These are phyloP conservation scores for Arthrobotrys megalospora DNA, from an alignment of 2,329 filamentous ascomycete species.

Conservation along the genomic window DNA sequence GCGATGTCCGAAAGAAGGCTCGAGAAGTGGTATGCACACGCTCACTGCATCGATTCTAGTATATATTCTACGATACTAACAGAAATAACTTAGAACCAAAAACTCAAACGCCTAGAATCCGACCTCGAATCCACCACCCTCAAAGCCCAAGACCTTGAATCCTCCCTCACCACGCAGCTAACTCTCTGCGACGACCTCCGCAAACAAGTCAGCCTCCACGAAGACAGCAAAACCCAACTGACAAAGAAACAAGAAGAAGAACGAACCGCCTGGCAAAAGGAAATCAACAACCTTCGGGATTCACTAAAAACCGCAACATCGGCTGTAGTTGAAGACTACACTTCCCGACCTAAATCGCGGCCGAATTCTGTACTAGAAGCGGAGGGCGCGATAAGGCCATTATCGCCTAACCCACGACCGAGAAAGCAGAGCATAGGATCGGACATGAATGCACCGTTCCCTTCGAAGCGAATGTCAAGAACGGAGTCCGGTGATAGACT, in stretches of 20 bases:
- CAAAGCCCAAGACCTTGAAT: slow-evolving; percentile 76
- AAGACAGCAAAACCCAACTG: slow-evolving; percentile 47
- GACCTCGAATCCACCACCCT: slow-evolving; percentile 81
- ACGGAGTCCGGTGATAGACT: slow-evolving; percentile 52
- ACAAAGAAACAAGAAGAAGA: slow-evolving; percentile 76
- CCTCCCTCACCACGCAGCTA: slow-evolving; percentile 75
- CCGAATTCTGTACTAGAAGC: slow-evolving; percentile 52
- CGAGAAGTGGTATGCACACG: slow-evolving; percentile 79
- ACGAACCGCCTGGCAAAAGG: slow-evolving; percentile 71
- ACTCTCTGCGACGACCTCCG: slow-evolving; percentile 76
- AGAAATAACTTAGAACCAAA: slow-evolving; percentile 74
- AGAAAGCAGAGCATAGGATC: slow-evolving; percentile 58
- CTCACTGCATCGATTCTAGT: neutral
- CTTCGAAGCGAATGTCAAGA: slow-evolving; percentile 52
- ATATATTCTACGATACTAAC: slow-evolving; percentile 2
- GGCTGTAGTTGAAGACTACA: slow-evolving; percentile 27
- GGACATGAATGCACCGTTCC: slow-evolving; percentile 50
- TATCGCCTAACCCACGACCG: slow-evolving; percentile 49
- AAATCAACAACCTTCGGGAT: slow-evolving; percentile 50
- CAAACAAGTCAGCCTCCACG: slow-evolving; percentile 72
- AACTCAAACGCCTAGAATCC: slow-evolving; percentile 80
- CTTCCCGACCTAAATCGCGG: slow-evolving; percentile 46
- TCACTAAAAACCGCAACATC: slow-evolving; percentile 22
- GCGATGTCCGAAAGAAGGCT: slow-evolving; percentile 88
- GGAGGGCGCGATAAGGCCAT: slow-evolving; percentile 44